phyloP scores from a whole-genome alignment of 345 rosid genomes.

The Dipteronia dyeriana region DNA sequence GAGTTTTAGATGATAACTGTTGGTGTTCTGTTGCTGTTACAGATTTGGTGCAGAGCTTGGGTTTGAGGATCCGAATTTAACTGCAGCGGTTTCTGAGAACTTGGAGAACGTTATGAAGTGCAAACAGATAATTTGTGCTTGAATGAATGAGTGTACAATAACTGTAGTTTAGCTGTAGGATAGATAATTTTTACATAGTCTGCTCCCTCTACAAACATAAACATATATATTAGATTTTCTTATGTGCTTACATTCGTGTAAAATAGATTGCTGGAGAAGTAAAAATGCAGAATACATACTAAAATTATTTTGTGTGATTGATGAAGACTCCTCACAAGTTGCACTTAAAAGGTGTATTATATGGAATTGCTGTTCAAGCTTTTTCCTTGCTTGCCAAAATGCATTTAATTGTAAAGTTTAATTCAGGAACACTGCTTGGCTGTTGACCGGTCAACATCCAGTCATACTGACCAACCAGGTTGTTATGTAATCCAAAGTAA shows the following conservation, averaged over 20 bases:
- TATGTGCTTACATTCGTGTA: background rate
- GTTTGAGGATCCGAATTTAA: slow-evolving; percentile 84
- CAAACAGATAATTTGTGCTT: slow-evolving; percentile 62
- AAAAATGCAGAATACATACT: background rate
- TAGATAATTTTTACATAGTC: background rate
- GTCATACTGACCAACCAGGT: too few species aligned
- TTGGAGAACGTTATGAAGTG: slow-evolving; percentile 65
- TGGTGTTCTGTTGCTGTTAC: slow-evolving; percentile 17
- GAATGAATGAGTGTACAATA: slow-evolving; percentile 41
- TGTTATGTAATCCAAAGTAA: too few species aligned
- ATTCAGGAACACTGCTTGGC: too few species aligned
- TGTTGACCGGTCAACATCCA: too few species aligned
- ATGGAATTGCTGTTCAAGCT: too few species aligned
- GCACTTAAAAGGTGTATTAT: too few species aligned
- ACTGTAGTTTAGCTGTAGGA: slow-evolving; percentile 31
- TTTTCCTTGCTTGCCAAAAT: too few species aligned
- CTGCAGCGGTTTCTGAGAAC: slow-evolving; percentile 71
- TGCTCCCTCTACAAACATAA: slow-evolving; percentile 12
- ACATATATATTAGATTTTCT: slow-evolving; percentile 22
- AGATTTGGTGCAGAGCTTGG: slow-evolving; percentile 80
- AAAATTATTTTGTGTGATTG: too few species aligned
- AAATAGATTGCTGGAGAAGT: background rate
- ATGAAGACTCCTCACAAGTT: too few species aligned
- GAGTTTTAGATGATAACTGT: background rate
- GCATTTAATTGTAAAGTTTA: too few species aligned